phyloP scores from a whole-genome alignment of 1,284 basidiomycete genomes.

The Athelia sp. region DNA sequence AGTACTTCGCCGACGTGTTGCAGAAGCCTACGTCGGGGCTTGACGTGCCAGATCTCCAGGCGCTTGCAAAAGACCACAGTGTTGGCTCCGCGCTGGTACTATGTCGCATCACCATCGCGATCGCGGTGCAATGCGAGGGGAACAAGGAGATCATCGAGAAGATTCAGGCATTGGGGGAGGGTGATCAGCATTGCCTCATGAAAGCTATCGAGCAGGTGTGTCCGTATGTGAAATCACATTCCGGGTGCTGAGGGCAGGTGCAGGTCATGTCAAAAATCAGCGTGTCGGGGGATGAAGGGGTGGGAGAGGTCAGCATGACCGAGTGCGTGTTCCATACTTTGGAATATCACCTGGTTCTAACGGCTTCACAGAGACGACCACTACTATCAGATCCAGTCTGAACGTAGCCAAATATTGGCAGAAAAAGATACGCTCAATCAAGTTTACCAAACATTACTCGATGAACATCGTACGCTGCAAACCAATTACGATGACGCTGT shows the following conservation, averaged over 20 bases:
- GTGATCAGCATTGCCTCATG: constrained; percentile 82
- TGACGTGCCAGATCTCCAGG: constrained; percentile 78
- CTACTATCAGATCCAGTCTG: constrained; percentile 79
- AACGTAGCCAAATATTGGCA: constrained; percentile 64
- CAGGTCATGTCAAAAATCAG: constrained; percentile 75
- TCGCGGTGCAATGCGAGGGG: constrained; percentile 87
- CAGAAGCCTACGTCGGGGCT: constrained; percentile 68
- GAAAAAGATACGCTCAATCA: constrained; percentile 82
- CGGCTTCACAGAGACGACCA: constrained; percentile 64
- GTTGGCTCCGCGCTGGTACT: constrained; percentile 65
- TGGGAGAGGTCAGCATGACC: constrained; percentile 60
- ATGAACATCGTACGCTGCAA: constrained; percentile 72
- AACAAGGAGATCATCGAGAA: constrained; percentile 81
- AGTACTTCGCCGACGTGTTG: constrained; percentile 79
- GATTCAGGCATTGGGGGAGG: constrained; percentile 76
- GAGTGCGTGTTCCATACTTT: constrained; percentile 46
- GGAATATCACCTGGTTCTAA: not conserved
- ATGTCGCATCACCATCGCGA: constrained; percentile 85
- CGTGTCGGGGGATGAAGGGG: constrained; percentile 35
- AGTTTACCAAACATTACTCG: constrained; percentile 69
- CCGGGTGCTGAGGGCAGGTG: not conserved
- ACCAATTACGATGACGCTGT: constrained; percentile 63
- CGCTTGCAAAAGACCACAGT: constrained; percentile 73
- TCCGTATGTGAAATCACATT: too few species aligned
- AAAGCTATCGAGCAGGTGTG: constrained; percentile 79